Base-by-base conservation (phyloP, 2,329 filamentous ascomycete genomes). In the Neonectria punicea region DNA sequence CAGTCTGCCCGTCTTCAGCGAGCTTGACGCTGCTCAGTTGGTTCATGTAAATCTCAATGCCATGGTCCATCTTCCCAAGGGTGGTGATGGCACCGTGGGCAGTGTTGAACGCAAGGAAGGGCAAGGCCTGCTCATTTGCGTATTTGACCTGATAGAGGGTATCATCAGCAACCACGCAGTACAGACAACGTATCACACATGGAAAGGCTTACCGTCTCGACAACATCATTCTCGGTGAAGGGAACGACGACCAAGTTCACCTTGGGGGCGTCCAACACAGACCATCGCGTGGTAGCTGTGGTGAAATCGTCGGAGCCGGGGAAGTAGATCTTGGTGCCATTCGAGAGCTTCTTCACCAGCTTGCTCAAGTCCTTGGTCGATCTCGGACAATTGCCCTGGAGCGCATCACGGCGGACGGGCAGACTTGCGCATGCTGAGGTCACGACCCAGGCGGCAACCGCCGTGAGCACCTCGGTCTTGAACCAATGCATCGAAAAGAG, bases 31-130 rank as follows among this genome's bases (percentile, higher is more conserved):
- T 76, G 71, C 77, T 82, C 32, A 88, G 70, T 64, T 83, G 78
- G 50, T 75, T 72, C 65, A 88, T 64, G 57, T 79, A 81, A 58
- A 88, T 87, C 66, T 83, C 80, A 16, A 88, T 83, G 4, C 86
- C 86, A 56, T 79, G 74, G 4, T 82, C 69, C 79, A 87, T 84
- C 43, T 75, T 78, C 0, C 82, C 84, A 2, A 88, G 69, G 0
- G 83, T 85, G 44, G 79, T 84, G 50, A 85, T 78, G 3, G 83
- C 77, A 4, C 86, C 87, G 62, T 89, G 87, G 2, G 78, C 81
- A 14, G 84, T 84, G 70, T 85, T 86, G 71, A 79, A 83, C 0
- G 85, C 82, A 2, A 89, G 80, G 66, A 89, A 87, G 0, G 86
- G 84, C 2, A 86, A 61, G 2, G 78, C 69, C 50, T 80, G 74